A percentile compares a stretch with the other conserved stretches of the same genome.
Conservation (phyloP, 441 rosid genomes). For the Pelargonium cotyledonis region DNA sequence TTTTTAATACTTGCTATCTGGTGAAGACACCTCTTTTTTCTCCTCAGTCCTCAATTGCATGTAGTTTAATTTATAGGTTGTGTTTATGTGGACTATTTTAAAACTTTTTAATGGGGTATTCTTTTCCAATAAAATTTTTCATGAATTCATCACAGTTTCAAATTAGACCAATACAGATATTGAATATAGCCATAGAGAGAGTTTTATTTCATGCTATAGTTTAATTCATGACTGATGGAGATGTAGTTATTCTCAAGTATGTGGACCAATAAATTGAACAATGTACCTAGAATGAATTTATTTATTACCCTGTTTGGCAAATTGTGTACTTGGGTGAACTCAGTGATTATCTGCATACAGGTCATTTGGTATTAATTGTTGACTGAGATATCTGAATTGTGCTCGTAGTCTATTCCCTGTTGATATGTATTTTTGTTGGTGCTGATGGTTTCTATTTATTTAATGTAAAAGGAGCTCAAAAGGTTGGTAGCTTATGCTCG, state of each 20-base stretch:
- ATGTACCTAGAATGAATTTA: neutral
- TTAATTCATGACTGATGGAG: neutral
- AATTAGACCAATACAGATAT: neutral
- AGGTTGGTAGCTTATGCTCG: slow-evolving; percentile 87
- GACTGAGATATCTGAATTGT: no score
- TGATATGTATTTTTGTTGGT: neutral
- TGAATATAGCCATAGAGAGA: neutral
- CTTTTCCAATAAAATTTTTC: neutral
- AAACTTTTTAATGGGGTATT: neutral
- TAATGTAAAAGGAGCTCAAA: slow-evolving; percentile 58
- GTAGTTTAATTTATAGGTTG: neutral
- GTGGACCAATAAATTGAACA: neutral
- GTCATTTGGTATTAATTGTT: neutral
- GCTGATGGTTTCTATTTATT: neutral
- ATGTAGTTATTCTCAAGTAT: neutral
- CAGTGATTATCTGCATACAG: neutral
- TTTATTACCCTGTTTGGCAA: neutral
- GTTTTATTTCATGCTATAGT: neutral
- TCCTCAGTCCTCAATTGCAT: neutral
- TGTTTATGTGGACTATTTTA: neutral
- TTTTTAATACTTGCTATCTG: neutral
- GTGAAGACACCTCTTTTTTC: neutral
- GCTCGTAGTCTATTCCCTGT: neutral
- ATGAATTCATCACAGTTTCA: neutral
- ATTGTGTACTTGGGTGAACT: neutral